These are phyloP conservation scores for Casaregolazyma lundiana DNA, from an alignment of 1,139 yeast species.

Conservation along the genomic window DNA sequence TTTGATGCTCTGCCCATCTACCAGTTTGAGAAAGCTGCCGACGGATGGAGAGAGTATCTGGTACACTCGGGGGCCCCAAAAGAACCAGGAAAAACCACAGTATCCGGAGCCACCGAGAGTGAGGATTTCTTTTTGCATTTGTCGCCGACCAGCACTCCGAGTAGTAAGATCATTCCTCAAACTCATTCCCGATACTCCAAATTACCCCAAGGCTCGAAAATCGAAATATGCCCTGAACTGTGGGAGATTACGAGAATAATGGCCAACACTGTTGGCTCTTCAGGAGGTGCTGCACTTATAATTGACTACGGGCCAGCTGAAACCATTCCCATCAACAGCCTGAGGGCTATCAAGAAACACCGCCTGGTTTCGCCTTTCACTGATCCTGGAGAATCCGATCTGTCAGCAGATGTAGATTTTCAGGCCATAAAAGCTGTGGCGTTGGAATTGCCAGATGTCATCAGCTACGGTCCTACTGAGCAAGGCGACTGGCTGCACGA, in stretches of 20 bases:
- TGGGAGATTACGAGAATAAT: conserved; percentile 42
- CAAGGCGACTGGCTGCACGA: conserved; percentile 81
- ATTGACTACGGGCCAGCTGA: conserved; percentile 72
- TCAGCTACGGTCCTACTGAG: conserved; percentile 54
- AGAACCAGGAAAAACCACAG: conserved; percentile 28
- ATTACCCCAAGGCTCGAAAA: conserved; percentile 52
- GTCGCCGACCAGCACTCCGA: conserved; percentile 59
- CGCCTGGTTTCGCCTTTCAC: conserved; percentile 72
- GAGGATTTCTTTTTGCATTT: conserved; percentile 56
- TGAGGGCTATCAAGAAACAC: conserved; percentile 72
- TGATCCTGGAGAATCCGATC: conserved; percentile 74
- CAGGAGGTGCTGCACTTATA: conserved; percentile 63
- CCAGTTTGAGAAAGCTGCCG: conserved; percentile 52
- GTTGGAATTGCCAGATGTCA: conserved; percentile 27
- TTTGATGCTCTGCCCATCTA: conserved; percentile 84
- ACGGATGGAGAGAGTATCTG: conserved; percentile 69
- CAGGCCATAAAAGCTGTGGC: conserved; percentile 46
- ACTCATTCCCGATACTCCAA: conserved; percentile 48
- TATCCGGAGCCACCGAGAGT: conserved; percentile 13
- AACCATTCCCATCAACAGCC: conserved; percentile 61
- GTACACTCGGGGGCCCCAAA: conserved; percentile 47
- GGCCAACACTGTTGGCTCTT: conserved; percentile 26
- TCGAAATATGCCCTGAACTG: conserved; percentile 76
- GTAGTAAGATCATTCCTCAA: conserved; percentile 54
- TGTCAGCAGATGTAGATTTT: conserved; percentile 83